Conservation (phyloP, 306 rosid species). For the Mimosa bimucronata region DNA sequence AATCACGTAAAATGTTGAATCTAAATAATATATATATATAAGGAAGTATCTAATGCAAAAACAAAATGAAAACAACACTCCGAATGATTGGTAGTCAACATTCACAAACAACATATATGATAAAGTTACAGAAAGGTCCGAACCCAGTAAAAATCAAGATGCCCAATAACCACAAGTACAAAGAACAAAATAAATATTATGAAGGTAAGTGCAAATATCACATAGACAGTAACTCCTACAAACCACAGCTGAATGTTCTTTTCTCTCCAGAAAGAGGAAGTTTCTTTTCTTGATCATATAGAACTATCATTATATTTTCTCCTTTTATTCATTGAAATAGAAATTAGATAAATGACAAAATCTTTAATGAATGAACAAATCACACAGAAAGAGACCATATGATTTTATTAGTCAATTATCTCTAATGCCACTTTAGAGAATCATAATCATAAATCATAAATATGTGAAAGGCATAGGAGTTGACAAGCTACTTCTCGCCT, state of each 20-base stretch:
- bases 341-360: not conserved
- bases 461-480: not conserved
- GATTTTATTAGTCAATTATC: not conserved
- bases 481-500: not conserved
- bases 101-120: not conserved
- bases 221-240: not conserved
- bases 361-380: not conserved
- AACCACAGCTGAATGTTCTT: not conserved
- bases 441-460: not conserved
- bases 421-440: not conserved
- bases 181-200: not conserved
- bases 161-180: not conserved
- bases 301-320: not conserved
- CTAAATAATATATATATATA: conserved; percentile 11
- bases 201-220: not conserved
- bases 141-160: not conserved
- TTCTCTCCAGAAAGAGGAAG: not conserved
- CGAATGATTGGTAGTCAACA: not conserved
- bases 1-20: conserved; percentile 24
- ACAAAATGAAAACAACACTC: not conserved
- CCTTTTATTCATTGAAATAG: not conserved
- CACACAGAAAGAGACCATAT: not conserved
- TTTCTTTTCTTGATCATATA: not conserved
- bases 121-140: not conserved
- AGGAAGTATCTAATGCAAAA: conserved; percentile 20